phyloP scores from a whole-genome alignment of 2,329 filamentous ascomycete genomes.

The Alternaria incomplexa region DNA sequence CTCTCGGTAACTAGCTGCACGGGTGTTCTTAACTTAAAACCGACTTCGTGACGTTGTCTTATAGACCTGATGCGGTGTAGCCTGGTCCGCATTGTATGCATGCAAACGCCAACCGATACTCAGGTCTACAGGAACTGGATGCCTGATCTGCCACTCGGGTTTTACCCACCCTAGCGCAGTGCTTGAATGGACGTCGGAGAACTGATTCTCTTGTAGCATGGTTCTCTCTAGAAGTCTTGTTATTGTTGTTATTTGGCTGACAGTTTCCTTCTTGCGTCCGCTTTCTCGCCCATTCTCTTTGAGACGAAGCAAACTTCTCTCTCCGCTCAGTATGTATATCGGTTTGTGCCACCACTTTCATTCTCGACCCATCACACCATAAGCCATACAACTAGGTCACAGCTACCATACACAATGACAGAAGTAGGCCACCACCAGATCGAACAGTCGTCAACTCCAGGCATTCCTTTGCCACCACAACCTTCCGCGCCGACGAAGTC shows the following conservation, averaged over 20 bases:
- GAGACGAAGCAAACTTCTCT: neutral
- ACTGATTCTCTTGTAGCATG: neutral
- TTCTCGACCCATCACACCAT: too few species aligned
- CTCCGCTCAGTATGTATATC: neutral
- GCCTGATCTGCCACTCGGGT: neutral
- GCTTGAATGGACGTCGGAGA: neutral
- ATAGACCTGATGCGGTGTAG: neutral
- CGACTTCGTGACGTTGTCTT: neutral
- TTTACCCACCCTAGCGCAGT: neutral
- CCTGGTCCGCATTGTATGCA: neutral
- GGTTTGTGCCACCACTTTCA: neutral
- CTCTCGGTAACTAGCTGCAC: slow-evolving; percentile 8
- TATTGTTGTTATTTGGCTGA: neutral
- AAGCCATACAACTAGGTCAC: neutral
- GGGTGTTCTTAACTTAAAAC: slow-evolving; percentile 10
- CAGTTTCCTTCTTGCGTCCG: neutral
- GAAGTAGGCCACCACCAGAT: neutral
- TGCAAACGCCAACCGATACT: neutral
- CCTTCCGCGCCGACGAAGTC: neutral
- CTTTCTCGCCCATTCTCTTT: neutral
- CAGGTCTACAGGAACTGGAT: neutral
- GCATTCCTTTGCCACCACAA: neutral
- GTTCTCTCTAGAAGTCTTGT: neutral
- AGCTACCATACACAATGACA: neutral
- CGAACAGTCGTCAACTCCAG: neutral